Conservation (phyloP, 441 rosid genomes). For the Arabidopsis hybrid region DNA sequence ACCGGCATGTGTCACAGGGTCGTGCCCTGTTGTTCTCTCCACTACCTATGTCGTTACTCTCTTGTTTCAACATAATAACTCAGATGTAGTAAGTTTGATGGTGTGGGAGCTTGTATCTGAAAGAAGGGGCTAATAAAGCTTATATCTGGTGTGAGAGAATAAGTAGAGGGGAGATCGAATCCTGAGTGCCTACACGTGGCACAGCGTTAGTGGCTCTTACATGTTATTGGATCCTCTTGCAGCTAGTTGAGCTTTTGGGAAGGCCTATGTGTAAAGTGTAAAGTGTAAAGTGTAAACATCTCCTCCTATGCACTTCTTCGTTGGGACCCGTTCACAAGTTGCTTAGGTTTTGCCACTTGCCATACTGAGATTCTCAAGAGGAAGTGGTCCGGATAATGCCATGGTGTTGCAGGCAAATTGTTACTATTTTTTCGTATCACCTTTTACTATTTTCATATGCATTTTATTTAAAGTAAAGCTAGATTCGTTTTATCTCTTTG, state of each 20-base stretch:
- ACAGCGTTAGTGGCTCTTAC: not conserved
- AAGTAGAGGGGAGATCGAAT: constrained; percentile 32
- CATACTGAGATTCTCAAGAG: constrained; percentile 21
- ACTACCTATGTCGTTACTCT: constrained; percentile 36
- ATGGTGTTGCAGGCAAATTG: constrained; percentile 1
- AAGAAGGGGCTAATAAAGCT: constrained; percentile 64
- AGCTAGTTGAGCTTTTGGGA: constrained; percentile 20
- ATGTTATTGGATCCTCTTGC: constrained; percentile 23
- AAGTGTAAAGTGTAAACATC: constrained; percentile 15
- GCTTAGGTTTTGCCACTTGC: constrained; percentile 28
- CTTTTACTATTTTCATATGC: constrained; percentile 29
- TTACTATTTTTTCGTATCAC: constrained; percentile 21
- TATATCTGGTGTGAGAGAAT: constrained; percentile 44
- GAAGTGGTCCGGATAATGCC: constrained; percentile 25
- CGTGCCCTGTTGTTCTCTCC: constrained; percentile 61
- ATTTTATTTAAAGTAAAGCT: constrained; percentile 4
- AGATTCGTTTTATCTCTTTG: constrained; percentile 4
- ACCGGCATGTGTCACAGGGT: constrained; percentile 73
- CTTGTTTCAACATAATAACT: constrained; percentile 53
- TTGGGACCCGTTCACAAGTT: constrained; percentile 33
- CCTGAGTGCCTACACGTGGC: constrained; percentile 45
- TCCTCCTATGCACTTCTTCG: constrained; percentile 3
- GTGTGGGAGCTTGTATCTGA: constrained; percentile 51
- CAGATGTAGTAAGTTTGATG: constrained; percentile 48
- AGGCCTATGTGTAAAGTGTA: constrained; percentile 23